Percentiles rank a stretch among this genome's conserved stretches.
These are phyloP conservation scores for Kazachstania viticola DNA, from an alignment of 805 yeast genomes.

Conservation along the genomic window DNA sequence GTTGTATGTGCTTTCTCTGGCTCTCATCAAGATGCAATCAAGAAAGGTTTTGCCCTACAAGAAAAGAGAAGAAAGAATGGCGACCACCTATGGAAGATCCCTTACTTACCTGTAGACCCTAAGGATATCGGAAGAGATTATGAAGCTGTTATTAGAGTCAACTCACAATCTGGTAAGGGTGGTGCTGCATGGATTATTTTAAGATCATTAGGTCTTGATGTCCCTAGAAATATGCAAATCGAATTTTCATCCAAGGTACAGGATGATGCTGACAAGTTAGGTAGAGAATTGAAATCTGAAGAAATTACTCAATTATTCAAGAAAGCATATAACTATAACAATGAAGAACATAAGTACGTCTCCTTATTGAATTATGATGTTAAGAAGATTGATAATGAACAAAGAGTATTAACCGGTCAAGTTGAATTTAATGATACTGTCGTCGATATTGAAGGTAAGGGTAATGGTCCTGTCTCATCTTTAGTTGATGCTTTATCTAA, in stretches of 20 bases:
- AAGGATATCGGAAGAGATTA: constrained; percentile 78
- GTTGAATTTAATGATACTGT: constrained; percentile 36
- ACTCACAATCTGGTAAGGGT: constrained; percentile 82
- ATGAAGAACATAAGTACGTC: constrained; percentile 18
- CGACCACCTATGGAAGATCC: constrained; percentile 51
- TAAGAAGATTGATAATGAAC: constrained; percentile 22
- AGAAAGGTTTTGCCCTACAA: constrained; percentile 55
- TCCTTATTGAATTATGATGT: constrained; percentile 39
- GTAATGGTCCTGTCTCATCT: constrained; percentile 79
- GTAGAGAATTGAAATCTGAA: constrained; percentile 53
- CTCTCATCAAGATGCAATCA: constrained; percentile 82
- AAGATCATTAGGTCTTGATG: constrained; percentile 62
- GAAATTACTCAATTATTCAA: constrained; percentile 61
- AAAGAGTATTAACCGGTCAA: constrained; percentile 32
- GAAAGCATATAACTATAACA: constrained; percentile 43
- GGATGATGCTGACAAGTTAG: constrained; percentile 52
- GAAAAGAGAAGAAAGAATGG: constrained; percentile 28
- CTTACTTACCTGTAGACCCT: constrained; percentile 79
- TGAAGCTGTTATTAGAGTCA: constrained; percentile 84
- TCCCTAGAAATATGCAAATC: constrained; percentile 72
- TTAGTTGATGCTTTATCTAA: constrained; percentile 49
- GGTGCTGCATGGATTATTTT: constrained; percentile 84
- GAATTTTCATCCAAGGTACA: constrained; percentile 67
- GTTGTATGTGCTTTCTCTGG: constrained; percentile 80
- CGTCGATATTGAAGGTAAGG: constrained; percentile 41